A percentile compares a stretch with the other conserved stretches of the same genome.
Evolutionary conservation across 2,329 filamentous ascomycete species (phyloP).

Genomic region (Fusarium nanum): DNA sequence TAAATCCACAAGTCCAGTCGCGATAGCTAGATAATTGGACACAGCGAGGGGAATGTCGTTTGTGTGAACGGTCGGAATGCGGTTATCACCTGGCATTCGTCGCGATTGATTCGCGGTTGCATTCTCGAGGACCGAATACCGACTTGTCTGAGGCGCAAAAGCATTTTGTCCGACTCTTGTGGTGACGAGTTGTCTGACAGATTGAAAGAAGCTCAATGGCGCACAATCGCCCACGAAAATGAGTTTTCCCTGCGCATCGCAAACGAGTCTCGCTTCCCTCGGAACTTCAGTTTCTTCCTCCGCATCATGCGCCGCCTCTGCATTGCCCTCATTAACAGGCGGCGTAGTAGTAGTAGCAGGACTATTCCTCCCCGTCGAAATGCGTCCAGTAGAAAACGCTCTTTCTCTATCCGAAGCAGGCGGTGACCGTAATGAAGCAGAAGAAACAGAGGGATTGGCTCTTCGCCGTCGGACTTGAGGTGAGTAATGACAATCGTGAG

Average conservation of each 20-base stretch:
- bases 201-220: conserved; percentile 67
- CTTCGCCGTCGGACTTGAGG: conserved; percentile 55
- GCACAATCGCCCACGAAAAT: conserved; percentile 69
- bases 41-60: conserved; percentile 49
- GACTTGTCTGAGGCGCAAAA: conserved; percentile 63
- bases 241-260: conserved; percentile 64
- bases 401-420: conserved; percentile 35
- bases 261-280: conserved; percentile 63
- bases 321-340: conserved; percentile 6
- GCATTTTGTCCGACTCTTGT: conserved; percentile 61
- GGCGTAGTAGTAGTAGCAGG: conserved; percentile 2
- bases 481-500: conserved; percentile 61
- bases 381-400: conserved; percentile 7
- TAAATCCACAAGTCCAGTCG: conserved; percentile 61
- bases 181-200: conserved; percentile 64
- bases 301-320: conserved; percentile 22
- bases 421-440: conserved; percentile 32
- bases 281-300: conserved; percentile 68
- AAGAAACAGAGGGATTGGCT: conserved; percentile 36
- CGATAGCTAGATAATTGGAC: conserved; percentile 54
- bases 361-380: not conserved
- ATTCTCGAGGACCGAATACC: conserved; percentile 63
- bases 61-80: conserved; percentile 46
- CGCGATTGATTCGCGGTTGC: conserved; percentile 46
- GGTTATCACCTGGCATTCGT: conserved; percentile 31